phyloP scores from a whole-genome alignment of 2,329 filamentous ascomycete genomes.

The Whalleya microplaca region DNA sequence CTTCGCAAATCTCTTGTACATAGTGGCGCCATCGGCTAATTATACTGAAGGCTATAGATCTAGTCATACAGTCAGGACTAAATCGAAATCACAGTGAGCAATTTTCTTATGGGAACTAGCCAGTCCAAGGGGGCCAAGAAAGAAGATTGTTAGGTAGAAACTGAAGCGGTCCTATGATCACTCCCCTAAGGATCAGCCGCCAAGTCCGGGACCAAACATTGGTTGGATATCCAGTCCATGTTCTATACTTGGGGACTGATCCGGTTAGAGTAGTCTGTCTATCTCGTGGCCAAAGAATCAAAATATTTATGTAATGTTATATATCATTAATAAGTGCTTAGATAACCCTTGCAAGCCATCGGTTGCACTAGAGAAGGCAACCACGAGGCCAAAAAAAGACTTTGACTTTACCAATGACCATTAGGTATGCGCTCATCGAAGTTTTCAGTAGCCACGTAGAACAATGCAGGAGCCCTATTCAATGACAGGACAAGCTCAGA shows the following conservation, averaged over 20 bases:
- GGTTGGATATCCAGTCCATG: constrained; percentile 32
- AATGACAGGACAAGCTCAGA: constrained; percentile 28
- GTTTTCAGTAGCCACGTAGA: constrained; percentile 31
- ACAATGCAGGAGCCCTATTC: constrained; percentile 29
- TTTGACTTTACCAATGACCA: constrained; percentile 32
- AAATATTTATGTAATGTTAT: constrained; percentile 28
- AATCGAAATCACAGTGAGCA: constrained; percentile 25
- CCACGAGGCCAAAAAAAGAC: constrained; percentile 5
- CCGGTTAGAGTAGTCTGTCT: constrained; percentile 13
- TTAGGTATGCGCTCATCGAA: constrained; percentile 32
- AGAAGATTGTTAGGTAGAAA: constrained; percentile 32
- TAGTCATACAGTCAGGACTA: constrained; percentile 24
- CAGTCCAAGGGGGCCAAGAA: constrained; percentile 33
- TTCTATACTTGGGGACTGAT: constrained; percentile 22
- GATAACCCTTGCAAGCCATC: constrained; percentile 28
- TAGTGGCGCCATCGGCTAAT: constrained; percentile 13
- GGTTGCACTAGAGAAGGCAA: constrained; percentile 21
- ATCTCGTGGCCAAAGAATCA: constrained; percentile 29
- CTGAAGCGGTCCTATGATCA: constrained; percentile 33
- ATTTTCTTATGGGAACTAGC: constrained; percentile 30
- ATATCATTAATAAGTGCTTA: constrained; percentile 31
- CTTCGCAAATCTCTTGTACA: constrained; percentile 5
- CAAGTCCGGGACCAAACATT: constrained; percentile 33
- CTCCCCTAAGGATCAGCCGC: constrained; percentile 34
- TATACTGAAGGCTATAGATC: constrained; percentile 22